Base-by-base conservation (phyloP, 2,329 filamentous ascomycete genomes). In the Alternaria panax region DNA sequence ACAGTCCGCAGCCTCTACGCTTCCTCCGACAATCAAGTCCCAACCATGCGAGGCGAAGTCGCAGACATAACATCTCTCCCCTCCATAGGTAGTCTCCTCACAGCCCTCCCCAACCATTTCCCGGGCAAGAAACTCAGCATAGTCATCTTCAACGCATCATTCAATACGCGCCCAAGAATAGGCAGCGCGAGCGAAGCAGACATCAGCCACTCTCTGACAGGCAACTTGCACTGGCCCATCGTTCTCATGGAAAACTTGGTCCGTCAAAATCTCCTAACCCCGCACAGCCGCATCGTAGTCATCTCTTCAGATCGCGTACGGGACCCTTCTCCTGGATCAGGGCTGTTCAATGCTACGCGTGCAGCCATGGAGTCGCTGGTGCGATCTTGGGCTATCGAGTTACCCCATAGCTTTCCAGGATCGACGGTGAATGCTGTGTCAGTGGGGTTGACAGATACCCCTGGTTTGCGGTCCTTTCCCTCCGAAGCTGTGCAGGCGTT, bases 371-470 rank as follows among this genome's bases (percentile, higher is more conserved):
- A 75, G 27, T 51, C 59, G 4, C 41, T 75, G 18, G 62, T 61
- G 3, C 50, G 68, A 5, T 59, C 60, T 0, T 75, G 70, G 71
- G 68, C 71, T 8, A 54, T 69, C 3, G 67, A 72, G 14, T 59
- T 75, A 4, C 68, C 63, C 20, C 57, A 61, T 20, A 51, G 8
- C 11, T 70, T 63, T 41, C 67, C 62, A 5, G 71, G 72, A 8
- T 74, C 71, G 16, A 75, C 72, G 1, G 71, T 69, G 7, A 75
- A 75, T 62, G 64, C 69, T 0, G 66, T 76, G 22, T 65, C 66
- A 7, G 70, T 74, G 3, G 73, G 72, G 2, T 46, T 75, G 48
- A 75, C 72, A 40, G 68, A 70, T 48, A 75, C 66, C 22, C 69
- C 67, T 4, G 66, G 64, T 7, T 41, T 74, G 24, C 34, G 58